Percentiles rank a stretch among this genome's conserved stretches.
These are phyloP conservation scores for Capsicum baccatum DNA, from an alignment of 257 asterid species.

Conservation along the genomic window DNA sequence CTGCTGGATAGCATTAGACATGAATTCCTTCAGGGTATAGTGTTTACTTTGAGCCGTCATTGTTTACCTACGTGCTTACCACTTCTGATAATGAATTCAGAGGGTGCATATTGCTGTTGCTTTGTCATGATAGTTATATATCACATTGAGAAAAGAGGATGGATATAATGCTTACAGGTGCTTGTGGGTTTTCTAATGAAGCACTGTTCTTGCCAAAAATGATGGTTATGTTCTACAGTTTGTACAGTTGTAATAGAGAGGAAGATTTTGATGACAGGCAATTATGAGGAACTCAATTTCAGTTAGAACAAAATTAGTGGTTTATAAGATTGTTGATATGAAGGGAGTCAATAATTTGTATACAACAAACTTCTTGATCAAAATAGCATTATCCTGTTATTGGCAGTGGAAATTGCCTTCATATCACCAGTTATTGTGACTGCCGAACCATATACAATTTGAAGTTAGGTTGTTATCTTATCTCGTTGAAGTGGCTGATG, in stretches of 20 bases:
- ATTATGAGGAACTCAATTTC: background rate
- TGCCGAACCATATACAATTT: background rate
- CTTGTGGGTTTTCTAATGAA: slow-evolving; percentile 11
- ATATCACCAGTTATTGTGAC: slow-evolving; percentile 16
- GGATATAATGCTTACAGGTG: background rate
- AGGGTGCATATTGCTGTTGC: background rate
- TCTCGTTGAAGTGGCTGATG: background rate
- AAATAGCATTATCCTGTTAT: background rate
- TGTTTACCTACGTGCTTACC: background rate
- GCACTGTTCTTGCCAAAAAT: background rate
- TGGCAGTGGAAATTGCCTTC: background rate
- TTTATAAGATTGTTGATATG: background rate
- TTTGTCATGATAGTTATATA: background rate
- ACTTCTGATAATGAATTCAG: background rate
- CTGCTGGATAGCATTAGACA: background rate
- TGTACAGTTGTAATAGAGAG: background rate
- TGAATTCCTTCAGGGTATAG: background rate
- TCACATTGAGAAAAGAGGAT: background rate
- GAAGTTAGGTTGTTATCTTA: background rate
- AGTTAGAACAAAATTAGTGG: background rate
- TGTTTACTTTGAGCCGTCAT: background rate
- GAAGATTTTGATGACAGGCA: background rate
- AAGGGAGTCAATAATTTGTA: background rate
- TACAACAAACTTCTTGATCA: slow-evolving; percentile 11
- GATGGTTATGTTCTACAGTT: background rate